Conservation (phyloP, 176 grass and related monocot genomes). For the Zea luxurians region DNA sequence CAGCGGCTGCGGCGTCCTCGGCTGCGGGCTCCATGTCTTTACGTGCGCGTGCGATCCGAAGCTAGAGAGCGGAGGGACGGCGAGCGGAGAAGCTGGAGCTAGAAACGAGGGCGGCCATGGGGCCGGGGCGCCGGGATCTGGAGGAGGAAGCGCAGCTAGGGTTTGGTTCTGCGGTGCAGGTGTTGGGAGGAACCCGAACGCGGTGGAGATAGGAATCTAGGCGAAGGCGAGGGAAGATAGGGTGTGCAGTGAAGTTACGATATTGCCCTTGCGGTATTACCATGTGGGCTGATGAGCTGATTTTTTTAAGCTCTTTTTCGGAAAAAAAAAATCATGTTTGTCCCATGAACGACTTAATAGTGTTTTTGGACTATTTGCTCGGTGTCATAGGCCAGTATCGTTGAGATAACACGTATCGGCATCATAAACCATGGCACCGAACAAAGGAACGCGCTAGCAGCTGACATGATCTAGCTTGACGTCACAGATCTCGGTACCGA, state of each 20-base stretch:
- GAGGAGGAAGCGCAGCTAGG: conserved; percentile 24
- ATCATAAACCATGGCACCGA: too few relatives aligned
- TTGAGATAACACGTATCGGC: too few relatives aligned
- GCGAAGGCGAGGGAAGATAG: conserved; percentile 19
- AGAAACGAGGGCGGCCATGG: conserved; percentile 5
- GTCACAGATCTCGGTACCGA: too few relatives aligned
- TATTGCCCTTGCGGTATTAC: neutral
- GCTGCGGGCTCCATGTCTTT: conserved; percentile 32
- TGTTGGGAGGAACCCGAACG: neutral
- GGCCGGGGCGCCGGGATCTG: conserved; percentile 10
- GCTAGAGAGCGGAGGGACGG: conserved; percentile 1
- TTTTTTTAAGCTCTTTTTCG: too few relatives aligned
- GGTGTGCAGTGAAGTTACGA: neutral
- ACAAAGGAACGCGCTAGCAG: too few relatives aligned
- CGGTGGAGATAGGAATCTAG: conserved; percentile 18
- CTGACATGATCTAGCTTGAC: too few relatives aligned
- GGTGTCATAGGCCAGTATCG: too few relatives aligned
- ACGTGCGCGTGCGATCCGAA: neutral
- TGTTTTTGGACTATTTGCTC: too few relatives aligned
- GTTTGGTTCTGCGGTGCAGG: conserved; percentile 11
- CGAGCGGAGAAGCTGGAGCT: neutral
- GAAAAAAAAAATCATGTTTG: too few relatives aligned
- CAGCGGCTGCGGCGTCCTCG: conserved; percentile 32
- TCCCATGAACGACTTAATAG: too few relatives aligned
- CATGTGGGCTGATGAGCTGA: neutral